Percentiles rank a stretch among this genome's conserved stretches.
These are phyloP conservation scores for Aspergillus homomorphus DNA, from an alignment of 495 filamentous ascomycete species.

Conservation along the genomic window DNA sequence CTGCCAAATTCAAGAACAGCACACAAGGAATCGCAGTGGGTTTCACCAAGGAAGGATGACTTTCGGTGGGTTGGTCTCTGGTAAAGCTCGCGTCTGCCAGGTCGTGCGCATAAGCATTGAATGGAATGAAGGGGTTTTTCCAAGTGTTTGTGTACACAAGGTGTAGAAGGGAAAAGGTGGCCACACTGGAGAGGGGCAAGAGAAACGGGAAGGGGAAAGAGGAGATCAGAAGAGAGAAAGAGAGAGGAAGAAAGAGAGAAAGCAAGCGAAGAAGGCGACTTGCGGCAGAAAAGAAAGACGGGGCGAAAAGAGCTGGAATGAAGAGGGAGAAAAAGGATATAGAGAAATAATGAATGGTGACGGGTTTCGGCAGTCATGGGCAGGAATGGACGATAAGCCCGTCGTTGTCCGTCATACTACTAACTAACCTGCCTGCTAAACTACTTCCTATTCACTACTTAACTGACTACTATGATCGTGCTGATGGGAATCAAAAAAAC, in stretches of 20 bases:
- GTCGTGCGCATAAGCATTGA: background rate
- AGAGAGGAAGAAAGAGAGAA: constrained; percentile 7
- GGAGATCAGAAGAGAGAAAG: constrained; percentile 20
- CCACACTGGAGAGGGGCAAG: background rate
- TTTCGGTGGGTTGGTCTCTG: background rate
- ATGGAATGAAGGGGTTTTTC: background rate
- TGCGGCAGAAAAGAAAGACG: background rate
- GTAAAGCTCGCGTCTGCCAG: background rate
- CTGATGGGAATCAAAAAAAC: background rate
- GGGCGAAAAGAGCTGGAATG: background rate
- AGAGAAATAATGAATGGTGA: background rate
- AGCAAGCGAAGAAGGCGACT: constrained; percentile 2
- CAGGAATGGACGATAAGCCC: background rate
- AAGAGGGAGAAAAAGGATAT: background rate
- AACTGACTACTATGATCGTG: background rate
- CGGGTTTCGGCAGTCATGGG: constrained; percentile 1
- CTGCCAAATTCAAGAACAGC: background rate
- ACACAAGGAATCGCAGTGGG: background rate
- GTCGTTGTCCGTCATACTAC: background rate
- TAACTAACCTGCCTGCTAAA: background rate
- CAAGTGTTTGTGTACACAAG: background rate
- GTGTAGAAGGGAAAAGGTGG: background rate
- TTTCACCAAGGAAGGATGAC: background rate
- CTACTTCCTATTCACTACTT: background rate
- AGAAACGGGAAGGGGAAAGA: constrained; percentile 11